Conservation (phyloP, 805 yeast species). For the Phaffomyces thermotolerans region DNA sequence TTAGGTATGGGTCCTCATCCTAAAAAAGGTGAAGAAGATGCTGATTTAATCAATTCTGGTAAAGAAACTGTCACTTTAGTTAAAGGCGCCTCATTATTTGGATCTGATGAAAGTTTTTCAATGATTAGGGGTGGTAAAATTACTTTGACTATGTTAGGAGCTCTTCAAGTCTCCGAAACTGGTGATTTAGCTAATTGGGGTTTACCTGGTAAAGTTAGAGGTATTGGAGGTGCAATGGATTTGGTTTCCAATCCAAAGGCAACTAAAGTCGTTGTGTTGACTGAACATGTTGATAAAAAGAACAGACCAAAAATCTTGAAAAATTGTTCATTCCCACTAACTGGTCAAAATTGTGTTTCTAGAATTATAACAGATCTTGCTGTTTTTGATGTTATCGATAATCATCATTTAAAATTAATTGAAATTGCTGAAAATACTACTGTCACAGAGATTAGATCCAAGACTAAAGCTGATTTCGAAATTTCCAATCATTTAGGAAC, state of each 20-base stretch:
- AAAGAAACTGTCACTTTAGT: slow-evolving; percentile 42
- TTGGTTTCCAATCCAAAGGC: slow-evolving; percentile 38
- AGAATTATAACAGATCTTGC: slow-evolving; percentile 42
- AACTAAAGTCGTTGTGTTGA: slow-evolving; percentile 39
- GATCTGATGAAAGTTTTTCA: slow-evolving; percentile 43
- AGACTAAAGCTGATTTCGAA: slow-evolving; percentile 35
- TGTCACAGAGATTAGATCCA: slow-evolving; percentile 31
- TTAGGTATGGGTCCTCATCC: slow-evolving; percentile 45
- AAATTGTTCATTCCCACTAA: slow-evolving; percentile 38
- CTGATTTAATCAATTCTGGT: slow-evolving; percentile 45
- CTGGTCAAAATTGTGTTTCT: slow-evolving; percentile 39
- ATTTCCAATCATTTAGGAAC: slow-evolving; percentile 25
- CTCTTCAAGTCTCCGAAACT: slow-evolving; percentile 39
- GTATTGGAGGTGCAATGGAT: slow-evolving; percentile 53
- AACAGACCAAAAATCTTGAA: slow-evolving; percentile 41
- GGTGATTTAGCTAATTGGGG: slow-evolving; percentile 51
- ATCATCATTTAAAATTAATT: slow-evolving; percentile 30
- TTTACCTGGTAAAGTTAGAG: slow-evolving; percentile 42
- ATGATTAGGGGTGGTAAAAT: slow-evolving; percentile 43
- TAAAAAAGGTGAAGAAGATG: slow-evolving; percentile 33
- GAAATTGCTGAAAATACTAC: slow-evolving; percentile 36
- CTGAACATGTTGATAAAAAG: slow-evolving; percentile 42
- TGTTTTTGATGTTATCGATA: slow-evolving; percentile 37
- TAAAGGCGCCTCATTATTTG: slow-evolving; percentile 41
- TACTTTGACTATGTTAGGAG: slow-evolving; percentile 39